Base-by-base conservation (phyloP, 345 rosid genomes). In the Excoecaria agallocha region DNA sequence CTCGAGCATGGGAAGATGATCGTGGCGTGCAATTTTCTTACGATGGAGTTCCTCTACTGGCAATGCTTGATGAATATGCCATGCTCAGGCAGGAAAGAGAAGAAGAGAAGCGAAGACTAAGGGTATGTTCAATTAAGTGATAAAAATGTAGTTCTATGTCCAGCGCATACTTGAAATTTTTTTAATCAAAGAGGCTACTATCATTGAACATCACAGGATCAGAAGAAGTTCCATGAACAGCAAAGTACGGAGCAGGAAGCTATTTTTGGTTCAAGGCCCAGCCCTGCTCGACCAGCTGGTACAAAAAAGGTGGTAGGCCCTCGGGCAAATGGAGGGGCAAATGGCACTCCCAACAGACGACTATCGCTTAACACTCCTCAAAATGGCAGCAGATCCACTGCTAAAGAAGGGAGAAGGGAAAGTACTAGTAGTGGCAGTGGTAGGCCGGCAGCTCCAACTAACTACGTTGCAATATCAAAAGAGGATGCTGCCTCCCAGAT, bases 51-150 rank as follows among this genome's bases (percentile, higher is more conserved):
- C 94, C 96, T 49, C 88, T 95, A 16, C 94, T 95, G 35, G 97
- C 98, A 63, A 93, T 93, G 97, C 87, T 95, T n/a, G 97, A 95
- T 76, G 99, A 93, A 79, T 95, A 95, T 75, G 90, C 92, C 75
- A 86, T 93, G 89, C 90, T 93, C 67, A 87, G 94, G 79, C 98
- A 90, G 70, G 98, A 95, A 86, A 83, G 97, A 77, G 98, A 93
- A 84, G 98, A 95, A 73, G 99, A 95, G 85, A 95, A 93, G 72
- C 85, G 93, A 57, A 88, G 92, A 76, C 59, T 89, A 74, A 91
- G 87, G 82, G 98, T 93, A 70, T 83, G 90, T 49, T 70, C 24
- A 52, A 45, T 74, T 48, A 3, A 35, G 39, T 37, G 65, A 22
- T 16, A 43, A 72, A 24, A 55, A 12, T 35, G 20, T 64, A 20